Base-by-base conservation (phyloP, 129 eudicot species). In the Gnaphalium uliginosum region DNA sequence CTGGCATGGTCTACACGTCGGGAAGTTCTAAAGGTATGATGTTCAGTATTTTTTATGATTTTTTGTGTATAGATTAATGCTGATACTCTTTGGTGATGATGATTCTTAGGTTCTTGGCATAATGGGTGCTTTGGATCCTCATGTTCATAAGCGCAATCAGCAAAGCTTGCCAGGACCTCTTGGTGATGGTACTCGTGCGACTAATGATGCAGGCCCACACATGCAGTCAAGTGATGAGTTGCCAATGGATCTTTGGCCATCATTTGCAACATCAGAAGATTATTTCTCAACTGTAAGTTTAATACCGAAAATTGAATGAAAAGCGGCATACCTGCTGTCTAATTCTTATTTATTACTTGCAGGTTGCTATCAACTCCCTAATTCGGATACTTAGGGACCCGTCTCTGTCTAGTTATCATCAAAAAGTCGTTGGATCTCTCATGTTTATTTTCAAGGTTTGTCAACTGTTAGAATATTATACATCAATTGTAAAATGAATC, bases 81-180 rank as follows among this genome's bases (percentile, higher is more conserved):
- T 81, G 5, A 83, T 58, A 35, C 30, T 71, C 2, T 78, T 9
- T 30, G 74, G 56, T 39, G 39, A 71, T 66, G 37, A 19, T 73
- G 72, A 37, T 41, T n/a, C n/a, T n/a, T 74, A 94, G 98, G 98
- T 94, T 74, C 89, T 94, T 75, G 97, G 98, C 58, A 94, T 94
- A 75, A 88, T 94, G 96, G 98, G 98, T 74, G 98, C 98, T 74
- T 83, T 94, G 79, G 98, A 94, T 83, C 97, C 98, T 58, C 96
- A 94, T 79, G 92, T 74, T 35, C 97, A 94, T 67, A 94, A 94
- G 78, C 93, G 93, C 66, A 94, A 94, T 84, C 97, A 88, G 78
- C 89, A 69, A 62, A 87, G 88, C 85, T 76, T 89, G 69, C 89
- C 92, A 78, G 96, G 97, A 60, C 89, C 92, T 46, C 96, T 86